These are phyloP conservation scores for Casuarina glauca DNA, from an alignment of 306 rosid genomes.

Conservation along the genomic window DNA sequence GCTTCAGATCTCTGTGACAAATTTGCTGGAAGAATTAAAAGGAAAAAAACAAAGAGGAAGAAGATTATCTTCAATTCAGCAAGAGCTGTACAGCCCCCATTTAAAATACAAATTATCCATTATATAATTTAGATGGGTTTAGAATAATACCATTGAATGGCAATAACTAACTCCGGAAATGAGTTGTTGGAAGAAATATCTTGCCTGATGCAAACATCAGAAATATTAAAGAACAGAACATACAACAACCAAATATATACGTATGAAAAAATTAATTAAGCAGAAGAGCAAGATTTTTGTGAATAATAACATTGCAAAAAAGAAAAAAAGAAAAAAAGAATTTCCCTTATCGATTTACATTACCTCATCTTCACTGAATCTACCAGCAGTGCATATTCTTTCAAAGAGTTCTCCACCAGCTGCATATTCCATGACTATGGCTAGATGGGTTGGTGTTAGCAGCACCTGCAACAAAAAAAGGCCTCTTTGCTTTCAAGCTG, in stretches of 20 bases:
- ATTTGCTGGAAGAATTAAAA: constrained; percentile 60
- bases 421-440: constrained; percentile 97
- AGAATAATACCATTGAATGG: constrained; percentile 75
- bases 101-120: background rate
- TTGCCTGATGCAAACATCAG: constrained; percentile 51
- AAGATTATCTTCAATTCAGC: constrained; percentile 8
- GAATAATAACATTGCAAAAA: too few relatives aligned
- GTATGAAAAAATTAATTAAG: background rate
- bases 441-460: constrained; percentile 84
- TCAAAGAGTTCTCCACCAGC: constrained; percentile 95
- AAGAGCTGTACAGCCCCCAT: constrained; percentile 5
- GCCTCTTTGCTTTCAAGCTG: constrained; percentile 11
- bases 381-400: constrained; percentile 93
- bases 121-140: background rate
- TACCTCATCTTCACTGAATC: constrained; percentile 98
- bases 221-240: background rate
- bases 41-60: background rate
- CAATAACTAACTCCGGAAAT: constrained; percentile 98
- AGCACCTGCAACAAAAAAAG: constrained; percentile 50
- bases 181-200: constrained; percentile 87
- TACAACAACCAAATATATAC: background rate
- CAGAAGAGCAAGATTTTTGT: background rate
- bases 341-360: constrained; percentile 2
- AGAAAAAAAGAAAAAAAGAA: too few relatives aligned
- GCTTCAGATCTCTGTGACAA: constrained; percentile 98